Conservation (phyloP, 495 filamentous ascomycete species). For the Podospora comata region DNA sequence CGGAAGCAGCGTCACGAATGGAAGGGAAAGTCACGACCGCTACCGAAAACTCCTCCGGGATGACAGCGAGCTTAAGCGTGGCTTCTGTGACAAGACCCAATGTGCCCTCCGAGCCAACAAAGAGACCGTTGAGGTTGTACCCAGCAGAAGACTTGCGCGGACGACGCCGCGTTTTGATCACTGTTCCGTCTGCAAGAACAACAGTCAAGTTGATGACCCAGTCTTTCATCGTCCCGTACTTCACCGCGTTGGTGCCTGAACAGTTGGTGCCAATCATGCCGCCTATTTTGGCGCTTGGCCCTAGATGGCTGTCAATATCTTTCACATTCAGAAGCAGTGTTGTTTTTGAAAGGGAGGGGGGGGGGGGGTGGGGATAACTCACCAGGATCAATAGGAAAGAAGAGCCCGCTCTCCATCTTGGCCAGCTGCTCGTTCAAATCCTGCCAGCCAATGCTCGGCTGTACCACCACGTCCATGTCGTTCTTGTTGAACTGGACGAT, state of each 20-base stretch:
- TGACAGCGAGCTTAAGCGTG: constrained; percentile 69
- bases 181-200: constrained; percentile 71
- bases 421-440: constrained; percentile 74
- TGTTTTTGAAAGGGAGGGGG: too few species aligned
- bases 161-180: constrained; percentile 72
- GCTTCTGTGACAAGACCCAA: constrained; percentile 73
- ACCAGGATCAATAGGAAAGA: constrained; percentile 86
- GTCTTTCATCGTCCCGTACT: constrained; percentile 84
- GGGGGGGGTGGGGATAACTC: constrained; percentile 24
- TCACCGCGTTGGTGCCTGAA: constrained; percentile 74
- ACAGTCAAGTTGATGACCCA: constrained; percentile 82
- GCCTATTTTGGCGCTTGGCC: constrained; percentile 62
- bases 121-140: constrained; percentile 73
- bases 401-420: constrained; percentile 67
- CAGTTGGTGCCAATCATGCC: constrained; percentile 82
- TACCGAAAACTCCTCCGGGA: constrained; percentile 69
- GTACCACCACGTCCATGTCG: constrained; percentile 90
- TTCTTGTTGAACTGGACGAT: constrained; percentile 74
- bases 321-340: neutral
- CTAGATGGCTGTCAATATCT: constrained; percentile 22
- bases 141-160: constrained; percentile 78
- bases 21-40: constrained; percentile 73
- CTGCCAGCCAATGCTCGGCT: constrained; percentile 91
- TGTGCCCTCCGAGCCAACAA: constrained; percentile 77
- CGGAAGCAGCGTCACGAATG: constrained; percentile 68